Evolutionary conservation across 495 filamentous ascomycete genomes (phyloP), one percentile per base, ranked within the genome.

Genomic region (Penicillium turbatum): DNA sequence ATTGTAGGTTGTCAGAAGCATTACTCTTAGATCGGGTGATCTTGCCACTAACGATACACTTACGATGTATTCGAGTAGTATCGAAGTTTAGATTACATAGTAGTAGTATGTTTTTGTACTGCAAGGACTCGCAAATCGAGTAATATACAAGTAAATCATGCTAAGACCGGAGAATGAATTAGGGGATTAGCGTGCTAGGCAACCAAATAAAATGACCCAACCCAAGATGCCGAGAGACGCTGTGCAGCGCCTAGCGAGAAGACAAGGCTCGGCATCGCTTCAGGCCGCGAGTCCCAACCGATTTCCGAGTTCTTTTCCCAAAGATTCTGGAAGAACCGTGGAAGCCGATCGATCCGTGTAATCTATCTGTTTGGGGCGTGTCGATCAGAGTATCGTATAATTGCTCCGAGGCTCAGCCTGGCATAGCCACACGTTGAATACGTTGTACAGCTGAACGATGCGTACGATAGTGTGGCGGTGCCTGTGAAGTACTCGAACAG

Each of bases 281-380:
- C 12, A 29, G 40, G 40, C 15, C 40, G 24, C 41, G 17, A 39
- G 11, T 39, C 2, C 36, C 13, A n/a, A 27, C 9, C 3, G 13
- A 43, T 13, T 24, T 24, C 21, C 21, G 2, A 24, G 21, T 2
- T 31, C 7, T 37, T 45, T 29, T 17, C n/a, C n/a, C 39, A 47
- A 31, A 45, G 36, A 49, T 43, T 53, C 50, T 57, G 40, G 59
- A 60, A 60, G 48, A 48, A 45, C 30, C 36, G 42, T 54, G 42
- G 55, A 59, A 61, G 55, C 58, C 50, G 51, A 49, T 12, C 13
- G 48, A 56, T 56, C 57, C 36, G 48, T 30, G 48, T 29, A 36
- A 32, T 38, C 34, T 43, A 45, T 45, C 29, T 51, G 29, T 49
- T 38, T 49, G 1, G 3, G 26, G 26, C 31, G 12, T 5, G 17